Evolutionary conservation across 768 basidiomycete species (phyloP).

Genomic region (Lanmaoa rubissima): DNA sequence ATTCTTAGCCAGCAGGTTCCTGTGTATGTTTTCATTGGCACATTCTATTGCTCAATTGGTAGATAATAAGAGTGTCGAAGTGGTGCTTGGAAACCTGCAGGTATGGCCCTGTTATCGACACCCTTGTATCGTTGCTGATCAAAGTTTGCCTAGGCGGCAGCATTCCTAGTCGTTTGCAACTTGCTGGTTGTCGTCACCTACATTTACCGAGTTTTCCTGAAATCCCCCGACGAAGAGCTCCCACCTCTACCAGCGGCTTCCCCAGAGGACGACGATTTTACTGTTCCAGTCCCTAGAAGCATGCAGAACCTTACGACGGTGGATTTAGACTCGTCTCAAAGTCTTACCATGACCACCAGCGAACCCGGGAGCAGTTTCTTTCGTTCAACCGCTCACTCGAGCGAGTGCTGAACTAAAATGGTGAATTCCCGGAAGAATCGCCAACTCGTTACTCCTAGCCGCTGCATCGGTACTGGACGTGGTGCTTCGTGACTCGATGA

Average conservation of each 20-base stretch:
- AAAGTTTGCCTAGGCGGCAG: neutral
- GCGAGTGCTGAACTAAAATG: too few relatives aligned
- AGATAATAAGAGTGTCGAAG: neutral
- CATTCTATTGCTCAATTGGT: neutral
- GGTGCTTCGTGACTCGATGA: neutral
- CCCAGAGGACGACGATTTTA: slow-evolving; percentile 9
- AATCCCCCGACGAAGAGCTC: neutral
- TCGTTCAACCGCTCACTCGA: neutral
- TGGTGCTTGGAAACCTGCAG: neutral
- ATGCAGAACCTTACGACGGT: slow-evolving; percentile 2
- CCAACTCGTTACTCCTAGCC: neutral
- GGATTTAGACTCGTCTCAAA: neutral
- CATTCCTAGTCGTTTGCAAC: slow-evolving; percentile 11
- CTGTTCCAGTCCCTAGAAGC: neutral
- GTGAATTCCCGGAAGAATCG: neutral
- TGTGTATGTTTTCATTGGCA: slow-evolving; percentile 4
- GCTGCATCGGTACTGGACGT: too few relatives aligned
- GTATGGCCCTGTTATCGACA: neutral
- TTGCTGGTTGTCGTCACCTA: slow-evolving; percentile 15
- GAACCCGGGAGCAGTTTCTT: neutral
- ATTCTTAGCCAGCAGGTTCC: slow-evolving; percentile 11
- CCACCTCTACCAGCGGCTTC: neutral
- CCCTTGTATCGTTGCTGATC: neutral
- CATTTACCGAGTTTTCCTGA: slow-evolving; percentile 3
- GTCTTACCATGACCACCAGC: neutral